These are phyloP conservation scores for Trichoderma sp. DNA, from an alignment of 2,329 filamentous ascomycete genomes.

Conservation along the genomic window DNA sequence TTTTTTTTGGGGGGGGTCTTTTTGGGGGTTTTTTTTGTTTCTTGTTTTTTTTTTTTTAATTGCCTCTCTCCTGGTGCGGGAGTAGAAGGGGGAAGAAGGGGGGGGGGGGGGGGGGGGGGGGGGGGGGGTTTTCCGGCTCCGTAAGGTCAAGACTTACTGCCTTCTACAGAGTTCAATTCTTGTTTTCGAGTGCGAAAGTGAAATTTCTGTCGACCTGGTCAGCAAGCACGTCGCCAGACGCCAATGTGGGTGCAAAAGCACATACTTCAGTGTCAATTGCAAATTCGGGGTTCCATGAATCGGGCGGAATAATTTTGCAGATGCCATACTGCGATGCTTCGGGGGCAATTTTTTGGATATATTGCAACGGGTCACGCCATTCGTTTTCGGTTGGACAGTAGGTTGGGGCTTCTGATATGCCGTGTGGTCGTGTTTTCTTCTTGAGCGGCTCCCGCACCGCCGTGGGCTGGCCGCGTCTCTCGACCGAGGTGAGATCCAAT, in stretches of 20 bases:
- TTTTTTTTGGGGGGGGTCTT: neutral
- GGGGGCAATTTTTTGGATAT: slow-evolving; percentile 85
- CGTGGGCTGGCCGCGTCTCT: slow-evolving; percentile 80
- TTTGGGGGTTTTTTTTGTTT: neutral
- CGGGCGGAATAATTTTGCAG: slow-evolving; percentile 92
- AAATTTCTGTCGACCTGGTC: slow-evolving; percentile 64
- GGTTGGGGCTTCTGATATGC: slow-evolving; percentile 82
- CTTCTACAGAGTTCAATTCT: slow-evolving; percentile 96
- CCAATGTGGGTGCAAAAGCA: neutral
- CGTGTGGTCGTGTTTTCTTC: slow-evolving; percentile 75
- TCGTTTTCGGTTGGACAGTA: slow-evolving; percentile 89
- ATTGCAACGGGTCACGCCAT: slow-evolving; percentile 90
- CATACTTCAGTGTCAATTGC: slow-evolving; percentile 92
- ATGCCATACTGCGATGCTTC: slow-evolving; percentile 87
- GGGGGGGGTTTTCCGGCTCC: neutral
- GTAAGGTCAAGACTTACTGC: slow-evolving; percentile 60
- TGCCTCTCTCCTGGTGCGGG: neutral
- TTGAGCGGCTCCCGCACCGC: slow-evolving; percentile 73
- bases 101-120: no score
- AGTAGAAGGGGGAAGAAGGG: no score
- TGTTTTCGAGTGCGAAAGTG: slow-evolving; percentile 96
- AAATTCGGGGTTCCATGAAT: slow-evolving; percentile 90
- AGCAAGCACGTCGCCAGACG: slow-evolving; percentile 20
- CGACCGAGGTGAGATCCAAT: slow-evolving; percentile 83
- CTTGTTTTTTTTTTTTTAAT: neutral